phyloP scores from a whole-genome alignment of 1,139 yeast species.

The Blastobotrys raffinosifermentans region DNA sequence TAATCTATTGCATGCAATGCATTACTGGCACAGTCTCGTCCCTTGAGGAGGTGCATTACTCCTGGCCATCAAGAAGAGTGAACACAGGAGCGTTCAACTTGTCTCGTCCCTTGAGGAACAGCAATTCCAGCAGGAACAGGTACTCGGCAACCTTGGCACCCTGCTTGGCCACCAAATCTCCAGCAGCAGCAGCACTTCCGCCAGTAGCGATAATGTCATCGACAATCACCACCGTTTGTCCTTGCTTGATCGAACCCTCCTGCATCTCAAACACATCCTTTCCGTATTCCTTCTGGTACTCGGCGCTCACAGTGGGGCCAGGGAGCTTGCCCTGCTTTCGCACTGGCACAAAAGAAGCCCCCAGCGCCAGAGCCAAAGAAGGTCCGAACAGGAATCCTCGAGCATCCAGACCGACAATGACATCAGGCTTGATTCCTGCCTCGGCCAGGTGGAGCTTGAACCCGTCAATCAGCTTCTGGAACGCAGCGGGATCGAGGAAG shows the following conservation, averaged over 20 bases:
- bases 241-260: slow-evolving; percentile 69
- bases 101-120: slow-evolving; percentile 90
- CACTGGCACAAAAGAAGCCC: slow-evolving; percentile 89
- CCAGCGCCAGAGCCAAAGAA: slow-evolving; percentile 78
- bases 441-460: slow-evolving; percentile 69
- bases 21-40: too few species aligned
- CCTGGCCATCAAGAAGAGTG: slow-evolving; percentile 81
- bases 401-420: slow-evolving; percentile 89
- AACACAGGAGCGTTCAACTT: slow-evolving; percentile 78
- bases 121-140: slow-evolving; percentile 86
- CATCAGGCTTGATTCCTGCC: slow-evolving; percentile 61
- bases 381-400: slow-evolving; percentile 98
- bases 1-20: too few species aligned
- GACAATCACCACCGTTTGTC: slow-evolving; percentile 75
- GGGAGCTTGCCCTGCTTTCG: slow-evolving; percentile 95
- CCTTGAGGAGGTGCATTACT: too few species aligned
- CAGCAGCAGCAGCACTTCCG: slow-evolving; percentile 94
- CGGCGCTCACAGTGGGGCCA: slow-evolving; percentile 68
- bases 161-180: slow-evolving; percentile 62
- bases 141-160: slow-evolving; percentile 74
- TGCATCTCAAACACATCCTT: slow-evolving; percentile 83
- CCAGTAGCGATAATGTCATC: slow-evolving; percentile 98
- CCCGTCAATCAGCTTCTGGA: slow-evolving; percentile 75
- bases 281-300: slow-evolving; percentile 89
- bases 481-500: slow-evolving; percentile 73